Evolutionary conservation across 345 rosid species (phyloP), one percentile per base, ranked within the genome.

Genomic region (Euphorbia tirucalli): DNA sequence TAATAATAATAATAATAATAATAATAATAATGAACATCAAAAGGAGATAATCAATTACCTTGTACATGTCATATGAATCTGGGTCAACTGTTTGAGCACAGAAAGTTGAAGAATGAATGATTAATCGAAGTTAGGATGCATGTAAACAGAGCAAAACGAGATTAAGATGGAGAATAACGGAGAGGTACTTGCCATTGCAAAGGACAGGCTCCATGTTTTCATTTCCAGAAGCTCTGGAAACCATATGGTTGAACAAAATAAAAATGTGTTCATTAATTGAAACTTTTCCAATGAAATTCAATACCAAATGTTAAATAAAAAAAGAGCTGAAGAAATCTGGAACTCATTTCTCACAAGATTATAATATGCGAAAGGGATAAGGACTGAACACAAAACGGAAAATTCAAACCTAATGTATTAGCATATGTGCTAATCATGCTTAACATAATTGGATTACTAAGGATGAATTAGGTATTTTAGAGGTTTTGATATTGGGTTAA

Each of bases 221-320:
- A 78, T 84, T 83, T 79, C 91, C 96, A 70, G 91, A 86, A 73
- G 93, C 90, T 72, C 98, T 91, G 86, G 55, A 27, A 28, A 78
- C 54, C 48, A 78, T n/a, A 44, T 35, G 46, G 16, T 14, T 21
- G 35, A 55, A 30, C 65, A 61, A 44, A 11, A 66, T 11, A 11
- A 73, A 10, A 7, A 56, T 18, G 14, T 18, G 43, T 32, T 16
- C 19, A 35, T 41, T 32, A 49, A 61, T 71, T 49, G 39, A 32
- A 21, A 56, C 50, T 25, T 35, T 25, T 55, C 7, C 1, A 3
- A 54, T n/a, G 14, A 2, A 54, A 37, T 32, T 52, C 1, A 55
- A n/a, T n/a, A n/a, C n/a, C n/a, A n/a, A n/a, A n/a, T n/a, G n/a
- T n/a, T n/a, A n/a, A n/a, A n/a, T n/a, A n/a, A n/a, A n/a, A n/a